These are phyloP conservation scores for Carex kokanica DNA, from an alignment of 176 grass and related monocot species.

Conservation along the genomic window DNA sequence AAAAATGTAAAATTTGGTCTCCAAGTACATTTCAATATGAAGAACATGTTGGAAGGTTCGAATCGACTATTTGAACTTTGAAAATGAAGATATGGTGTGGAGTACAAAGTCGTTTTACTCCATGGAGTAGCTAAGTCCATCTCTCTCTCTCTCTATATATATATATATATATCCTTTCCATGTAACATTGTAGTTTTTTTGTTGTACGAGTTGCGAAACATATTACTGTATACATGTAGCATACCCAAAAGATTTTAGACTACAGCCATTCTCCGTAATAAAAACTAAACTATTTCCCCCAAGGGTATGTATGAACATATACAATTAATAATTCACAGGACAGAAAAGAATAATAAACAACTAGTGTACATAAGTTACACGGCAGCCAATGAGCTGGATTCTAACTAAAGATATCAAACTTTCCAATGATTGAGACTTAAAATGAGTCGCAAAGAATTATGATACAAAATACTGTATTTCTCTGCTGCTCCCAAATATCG, in stretches of 20 bases:
- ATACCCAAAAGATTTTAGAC: neutral
- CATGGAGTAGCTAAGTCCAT: too few species aligned
- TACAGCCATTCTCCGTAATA: neutral
- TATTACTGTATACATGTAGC: neutral
- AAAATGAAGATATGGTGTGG: too few species aligned
- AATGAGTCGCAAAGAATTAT: neutral
- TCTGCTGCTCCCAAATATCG: neutral
- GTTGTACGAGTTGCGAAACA: neutral
- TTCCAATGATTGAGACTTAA: neutral
- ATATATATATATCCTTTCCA: too few species aligned
- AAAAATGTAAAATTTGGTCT: too few species aligned
- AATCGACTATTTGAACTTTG: too few species aligned
- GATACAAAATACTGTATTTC: neutral
- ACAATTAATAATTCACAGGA: slow-evolving; percentile 17
- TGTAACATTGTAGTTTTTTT: neutral
- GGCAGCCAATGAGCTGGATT: neutral
- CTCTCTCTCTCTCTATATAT: too few species aligned
- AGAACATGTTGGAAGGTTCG: too few species aligned
- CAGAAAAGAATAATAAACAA: neutral
- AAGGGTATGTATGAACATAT: slow-evolving; percentile 7
- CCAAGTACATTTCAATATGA: too few species aligned
- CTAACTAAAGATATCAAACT: slow-evolving; percentile 3
- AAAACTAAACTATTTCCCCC: slow-evolving; percentile 13
- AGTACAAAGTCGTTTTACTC: too few species aligned
- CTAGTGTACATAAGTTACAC: slow-evolving; percentile 1